These are phyloP conservation scores for Spergularia azorica DNA, from an alignment of 179 eudicot species.

Conservation along the genomic window DNA sequence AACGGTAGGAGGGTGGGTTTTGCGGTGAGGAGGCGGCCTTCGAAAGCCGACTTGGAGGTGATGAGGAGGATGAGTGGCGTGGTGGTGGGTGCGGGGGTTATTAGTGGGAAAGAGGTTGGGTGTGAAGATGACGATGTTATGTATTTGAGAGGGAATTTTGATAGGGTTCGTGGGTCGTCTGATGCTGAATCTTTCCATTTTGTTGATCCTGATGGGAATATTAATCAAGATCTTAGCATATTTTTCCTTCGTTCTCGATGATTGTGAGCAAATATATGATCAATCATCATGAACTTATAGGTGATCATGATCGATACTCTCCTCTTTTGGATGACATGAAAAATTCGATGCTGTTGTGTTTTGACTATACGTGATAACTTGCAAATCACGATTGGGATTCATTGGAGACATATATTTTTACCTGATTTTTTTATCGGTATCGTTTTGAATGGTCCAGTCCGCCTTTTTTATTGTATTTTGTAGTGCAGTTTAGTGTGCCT, in stretches of 20 bases:
- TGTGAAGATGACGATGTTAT: constrained; percentile 43
- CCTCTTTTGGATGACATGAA: background rate
- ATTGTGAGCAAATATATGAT: background rate
- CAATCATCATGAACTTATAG: background rate
- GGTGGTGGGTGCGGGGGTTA: constrained; percentile 48
- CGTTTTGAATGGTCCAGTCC: background rate
- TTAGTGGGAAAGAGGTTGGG: constrained; percentile 34
- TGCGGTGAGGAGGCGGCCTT: constrained; percentile 40
- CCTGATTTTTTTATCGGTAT: background rate
- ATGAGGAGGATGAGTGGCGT: constrained; percentile 38
- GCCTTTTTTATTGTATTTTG: background rate
- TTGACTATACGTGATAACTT: background rate
- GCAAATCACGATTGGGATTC: background rate
- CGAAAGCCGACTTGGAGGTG: constrained; percentile 44
- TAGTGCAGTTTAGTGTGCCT: background rate
- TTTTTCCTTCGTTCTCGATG: constrained; percentile 49
- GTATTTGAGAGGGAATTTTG: constrained; percentile 56
- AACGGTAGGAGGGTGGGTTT: constrained; percentile 60
- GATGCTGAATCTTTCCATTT: constrained; percentile 59
- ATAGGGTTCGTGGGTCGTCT: constrained; percentile 45
- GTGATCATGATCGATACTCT: background rate
- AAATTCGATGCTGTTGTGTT: background rate
- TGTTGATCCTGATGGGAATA: constrained; percentile 60
- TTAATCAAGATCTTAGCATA: constrained; percentile 62
- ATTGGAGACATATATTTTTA: background rate